Conservation (phyloP, 192 early-diverging fungal genomes). For the Phycomyces nitens region DNA sequence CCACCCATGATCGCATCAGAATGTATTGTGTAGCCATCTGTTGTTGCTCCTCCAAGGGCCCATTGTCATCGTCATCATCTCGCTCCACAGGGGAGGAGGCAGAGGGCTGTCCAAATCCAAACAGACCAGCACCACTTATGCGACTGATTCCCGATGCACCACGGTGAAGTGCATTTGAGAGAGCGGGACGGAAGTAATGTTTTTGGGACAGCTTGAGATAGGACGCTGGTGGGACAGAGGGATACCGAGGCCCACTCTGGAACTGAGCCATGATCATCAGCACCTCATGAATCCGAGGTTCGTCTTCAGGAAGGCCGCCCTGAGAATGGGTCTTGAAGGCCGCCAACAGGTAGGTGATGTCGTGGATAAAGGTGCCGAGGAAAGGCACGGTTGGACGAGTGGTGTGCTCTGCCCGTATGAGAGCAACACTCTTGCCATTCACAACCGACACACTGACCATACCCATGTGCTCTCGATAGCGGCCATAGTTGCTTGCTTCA, state of each 20-base stretch:
- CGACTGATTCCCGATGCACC: conserved; percentile 40
- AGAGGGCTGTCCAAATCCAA: conserved; percentile 26
- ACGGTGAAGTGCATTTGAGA: conserved; percentile 53
- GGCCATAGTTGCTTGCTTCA: conserved; percentile 69
- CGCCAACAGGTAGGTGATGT: conserved; percentile 69
- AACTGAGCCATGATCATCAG: conserved; percentile 54
- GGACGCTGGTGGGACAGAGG: conserved; percentile 36
- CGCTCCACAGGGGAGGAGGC: neutral
- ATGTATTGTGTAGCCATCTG: conserved; percentile 68
- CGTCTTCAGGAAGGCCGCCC: conserved; percentile 27
- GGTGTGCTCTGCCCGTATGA: conserved; percentile 30
- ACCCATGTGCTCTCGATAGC: conserved; percentile 62
- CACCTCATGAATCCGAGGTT: conserved; percentile 62
- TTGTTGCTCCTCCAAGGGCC: conserved; percentile 55
- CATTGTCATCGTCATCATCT: conserved; percentile 52
- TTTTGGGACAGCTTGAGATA: conserved; percentile 51
- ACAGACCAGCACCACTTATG: conserved; percentile 20
- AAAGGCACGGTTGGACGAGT: conserved; percentile 67
- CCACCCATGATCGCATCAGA: conserved; percentile 63
- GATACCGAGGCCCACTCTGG: conserved; percentile 59
- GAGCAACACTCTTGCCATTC: conserved; percentile 18
- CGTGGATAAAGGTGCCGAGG: conserved; percentile 74
- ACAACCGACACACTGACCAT: conserved; percentile 30
- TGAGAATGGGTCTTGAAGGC: conserved; percentile 44
- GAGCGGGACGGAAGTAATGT: conserved; percentile 53